A percentile compares a stretch with the other conserved stretches of the same genome.
These are phyloP conservation scores for Russula olivacea DNA, from an alignment of 768 basidiomycete species.

Conservation along the genomic window DNA sequence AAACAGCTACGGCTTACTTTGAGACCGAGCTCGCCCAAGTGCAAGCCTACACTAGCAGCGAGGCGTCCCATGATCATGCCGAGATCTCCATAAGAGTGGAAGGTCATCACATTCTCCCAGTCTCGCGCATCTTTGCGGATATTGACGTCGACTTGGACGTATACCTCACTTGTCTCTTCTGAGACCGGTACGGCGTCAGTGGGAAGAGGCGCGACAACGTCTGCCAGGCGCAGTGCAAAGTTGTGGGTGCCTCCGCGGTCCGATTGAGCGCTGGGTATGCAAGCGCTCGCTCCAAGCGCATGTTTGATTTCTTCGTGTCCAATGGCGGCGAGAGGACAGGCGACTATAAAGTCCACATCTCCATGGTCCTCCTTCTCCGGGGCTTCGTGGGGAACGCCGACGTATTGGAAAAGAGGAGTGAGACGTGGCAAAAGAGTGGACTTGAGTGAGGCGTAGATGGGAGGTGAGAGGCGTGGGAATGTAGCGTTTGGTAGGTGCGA, in stretches of 20 bases:
- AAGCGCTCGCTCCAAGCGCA: slow-evolving; percentile 39
- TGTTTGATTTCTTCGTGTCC: slow-evolving; percentile 29
- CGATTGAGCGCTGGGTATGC: slow-evolving; percentile 39
- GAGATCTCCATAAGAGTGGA: slow-evolving; percentile 63
- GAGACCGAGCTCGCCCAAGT: slow-evolving; percentile 48
- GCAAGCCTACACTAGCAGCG: slow-evolving; percentile 45
- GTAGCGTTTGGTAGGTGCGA: slow-evolving; percentile 38
- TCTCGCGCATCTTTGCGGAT: slow-evolving; percentile 48
- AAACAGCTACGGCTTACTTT: slow-evolving; percentile 38
- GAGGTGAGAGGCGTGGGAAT: slow-evolving; percentile 58
- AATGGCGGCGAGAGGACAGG: slow-evolving; percentile 34
- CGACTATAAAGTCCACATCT: slow-evolving; percentile 64
- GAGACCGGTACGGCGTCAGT: slow-evolving; percentile 25
- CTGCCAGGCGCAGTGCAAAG: slow-evolving; percentile 47
- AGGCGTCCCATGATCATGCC: slow-evolving; percentile 63
- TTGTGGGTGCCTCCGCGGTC: slow-evolving; percentile 55
- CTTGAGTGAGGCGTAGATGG: slow-evolving; percentile 49
- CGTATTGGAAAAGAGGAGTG: slow-evolving; percentile 42
- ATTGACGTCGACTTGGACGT: slow-evolving; percentile 57
- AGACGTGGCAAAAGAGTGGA: slow-evolving; percentile 39
- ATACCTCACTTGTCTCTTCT: slow-evolving; percentile 25
- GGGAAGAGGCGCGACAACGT: slow-evolving; percentile 35
- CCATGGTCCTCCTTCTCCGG: slow-evolving; percentile 63
- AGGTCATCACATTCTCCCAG: slow-evolving; percentile 48
- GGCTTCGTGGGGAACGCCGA: slow-evolving; percentile 53